Evolutionary conservation across 176 grass and related monocot genomes (phyloP).

Genomic region (Puccinellia tenuiflora): DNA sequence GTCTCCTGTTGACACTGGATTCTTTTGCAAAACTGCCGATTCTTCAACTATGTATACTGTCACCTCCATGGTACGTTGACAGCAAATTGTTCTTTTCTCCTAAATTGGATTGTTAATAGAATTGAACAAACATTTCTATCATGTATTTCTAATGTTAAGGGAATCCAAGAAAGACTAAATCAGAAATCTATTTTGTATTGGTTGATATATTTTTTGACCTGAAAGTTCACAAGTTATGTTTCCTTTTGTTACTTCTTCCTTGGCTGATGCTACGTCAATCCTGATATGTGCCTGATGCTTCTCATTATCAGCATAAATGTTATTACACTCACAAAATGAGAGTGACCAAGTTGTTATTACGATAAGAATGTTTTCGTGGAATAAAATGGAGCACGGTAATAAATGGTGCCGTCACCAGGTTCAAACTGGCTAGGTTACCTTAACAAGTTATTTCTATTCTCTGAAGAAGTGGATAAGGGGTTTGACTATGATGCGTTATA

Average conservation of each 20-base stretch:
- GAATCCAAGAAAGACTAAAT: not conserved
- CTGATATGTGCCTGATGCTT: not conserved
- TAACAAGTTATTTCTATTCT: not conserved
- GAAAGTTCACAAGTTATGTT: not conserved
- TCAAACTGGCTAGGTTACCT: not conserved
- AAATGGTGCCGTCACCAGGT: not conserved
- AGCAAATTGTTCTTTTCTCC: not conserved
- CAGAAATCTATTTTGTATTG: not conserved
- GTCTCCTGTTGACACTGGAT: constrained; percentile 9
- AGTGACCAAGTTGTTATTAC: not conserved
- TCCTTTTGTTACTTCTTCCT: not conserved
- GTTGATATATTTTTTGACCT: not conserved
- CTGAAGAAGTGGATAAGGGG: not conserved
- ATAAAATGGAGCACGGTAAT: not conserved
- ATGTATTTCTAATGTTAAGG: not conserved
- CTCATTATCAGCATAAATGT: not conserved
- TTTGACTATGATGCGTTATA: not conserved
- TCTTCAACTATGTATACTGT: not conserved
- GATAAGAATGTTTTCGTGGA: not conserved
- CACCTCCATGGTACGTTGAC: constrained; percentile 8
- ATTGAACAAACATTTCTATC: not conserved
- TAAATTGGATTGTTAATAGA: not conserved
- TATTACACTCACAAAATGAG: not conserved
- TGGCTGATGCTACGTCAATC: not conserved
- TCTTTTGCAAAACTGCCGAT: not conserved